phyloP scores from a whole-genome alignment of 306 rosid genomes.

The Quercus robur region DNA sequence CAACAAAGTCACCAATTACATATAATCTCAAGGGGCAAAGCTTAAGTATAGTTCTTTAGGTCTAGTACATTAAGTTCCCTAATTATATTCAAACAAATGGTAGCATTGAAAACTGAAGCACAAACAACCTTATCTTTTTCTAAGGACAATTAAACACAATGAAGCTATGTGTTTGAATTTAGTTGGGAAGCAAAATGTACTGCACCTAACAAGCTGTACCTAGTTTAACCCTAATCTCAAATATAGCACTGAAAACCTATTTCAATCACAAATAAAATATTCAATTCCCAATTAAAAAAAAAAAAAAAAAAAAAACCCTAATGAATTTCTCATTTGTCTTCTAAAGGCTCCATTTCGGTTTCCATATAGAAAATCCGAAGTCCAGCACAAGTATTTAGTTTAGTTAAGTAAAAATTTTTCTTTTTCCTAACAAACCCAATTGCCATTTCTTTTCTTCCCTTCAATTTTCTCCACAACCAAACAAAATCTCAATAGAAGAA shows the following conservation, averaged over 20 bases:
- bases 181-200: too few species aligned
- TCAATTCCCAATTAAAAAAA: not conserved
- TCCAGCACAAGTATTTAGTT: not conserved
- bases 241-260: not conserved
- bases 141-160: too few species aligned
- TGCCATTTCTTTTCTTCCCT: not conserved
- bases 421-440: not conserved
- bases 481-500: not conserved
- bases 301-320: not conserved
- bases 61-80: too few species aligned
- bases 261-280: not conserved
- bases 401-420: not conserved
- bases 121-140: too few species aligned
- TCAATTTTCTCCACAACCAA: not conserved
- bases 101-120: too few species aligned
- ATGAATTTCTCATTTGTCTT: not conserved
- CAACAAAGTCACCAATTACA: not conserved
- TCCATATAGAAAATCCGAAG: not conserved
- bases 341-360: not conserved
- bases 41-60: too few species aligned
- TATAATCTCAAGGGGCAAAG: not conserved
- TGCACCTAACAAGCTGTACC: too few species aligned
- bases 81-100: too few species aligned
- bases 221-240: too few species aligned
- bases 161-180: too few species aligned